Evolutionary conservation across 208 protist species (phyloP), one percentile per base, ranked within the genome.

Genomic region (Polymyxa betae): DNA sequence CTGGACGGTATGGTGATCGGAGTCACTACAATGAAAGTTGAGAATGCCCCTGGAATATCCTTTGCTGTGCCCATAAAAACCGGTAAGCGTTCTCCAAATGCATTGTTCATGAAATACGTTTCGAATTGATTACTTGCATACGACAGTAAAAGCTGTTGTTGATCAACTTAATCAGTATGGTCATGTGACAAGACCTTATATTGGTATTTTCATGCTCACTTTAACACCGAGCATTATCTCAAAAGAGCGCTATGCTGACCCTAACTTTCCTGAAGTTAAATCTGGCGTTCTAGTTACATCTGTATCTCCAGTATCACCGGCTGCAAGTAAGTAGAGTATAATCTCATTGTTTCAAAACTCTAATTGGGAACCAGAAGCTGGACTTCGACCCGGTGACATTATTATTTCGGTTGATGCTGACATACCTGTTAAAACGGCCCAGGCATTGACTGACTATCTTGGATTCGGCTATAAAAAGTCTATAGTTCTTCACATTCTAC

Each of bases 261-360:
- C 35, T n/a, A 43, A 82, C 35, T 82, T 82, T n/a, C 72, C 72
- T 5, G 72, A 82, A 38, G n/a, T 82, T n/a, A 82, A 82, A 43
- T 5, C 5, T 20, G 72, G 72, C 16, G n/a, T 82, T 82, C n/a
- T 82, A 12, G 72, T 82, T 5, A 82, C 72, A 40, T 45, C n/a
- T 40, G 72, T 82, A 12, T 20, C 72, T 35, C 72, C 72, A n/a
- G 5, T 16, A 45, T 5, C 16, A 5, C 72, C 72, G 5, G 72
- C 72, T 20, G 72, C n/a, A 45, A 35, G 72, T 82, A 82, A 20
- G 5, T 35, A 35, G 35, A 20, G 72, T 20, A 5, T 20, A 43
- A 45, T 43, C n/a, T 5, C 12, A 20, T 43, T 43, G 16, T 38
- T 38, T 35, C 12, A 5, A 43, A 5, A 35, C 5, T 45, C 72